Evolutionary conservation across 2,329 filamentous ascomycete genomes (phyloP).

Genomic region (Incumbomyces lentus): DNA sequence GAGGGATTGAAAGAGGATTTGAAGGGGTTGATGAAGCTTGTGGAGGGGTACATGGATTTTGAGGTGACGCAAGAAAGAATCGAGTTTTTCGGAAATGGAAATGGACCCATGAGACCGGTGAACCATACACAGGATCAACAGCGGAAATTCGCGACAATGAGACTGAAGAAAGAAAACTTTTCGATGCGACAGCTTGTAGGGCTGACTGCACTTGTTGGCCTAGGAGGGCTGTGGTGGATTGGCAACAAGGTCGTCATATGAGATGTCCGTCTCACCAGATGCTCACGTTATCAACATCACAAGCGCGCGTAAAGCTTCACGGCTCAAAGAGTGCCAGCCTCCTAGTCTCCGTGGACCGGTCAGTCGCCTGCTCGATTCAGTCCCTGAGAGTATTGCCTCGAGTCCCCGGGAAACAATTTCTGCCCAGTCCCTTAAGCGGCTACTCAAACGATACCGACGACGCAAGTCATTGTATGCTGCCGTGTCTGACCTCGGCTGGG

Average conservation of each 20-base stretch:
- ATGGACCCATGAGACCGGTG: conserved; percentile 1
- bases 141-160: conserved; percentile 12
- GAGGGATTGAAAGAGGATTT: conserved; percentile 51
- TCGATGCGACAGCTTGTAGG: conserved; percentile 22
- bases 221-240: conserved; percentile 24
- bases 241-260: conserved; percentile 16
- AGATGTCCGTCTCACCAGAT: neutral
- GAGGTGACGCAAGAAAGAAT: conserved; percentile 16
- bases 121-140: neutral
- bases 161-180: conserved; percentile 17
- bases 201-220: conserved; percentile 21
- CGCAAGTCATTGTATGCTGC: too few species aligned
- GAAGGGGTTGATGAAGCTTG: conserved; percentile 55
- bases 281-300: too few species aligned
- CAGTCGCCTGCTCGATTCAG: too few species aligned
- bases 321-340: too few species aligned
- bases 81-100: conserved; percentile 1
- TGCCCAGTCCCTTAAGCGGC: too few species aligned
- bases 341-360: too few species aligned
- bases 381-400: too few species aligned
- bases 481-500: too few species aligned
- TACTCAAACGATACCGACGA: too few species aligned
- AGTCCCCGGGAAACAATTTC: too few species aligned
- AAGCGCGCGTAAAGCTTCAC: too few species aligned
- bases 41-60: conserved; percentile 37